A percentile compares a stretch with the other conserved stretches of the same genome.
Evolutionary conservation across 2,329 filamentous ascomycete genomes (phyloP).

Genomic region (Aspergillus clavatus): DNA sequence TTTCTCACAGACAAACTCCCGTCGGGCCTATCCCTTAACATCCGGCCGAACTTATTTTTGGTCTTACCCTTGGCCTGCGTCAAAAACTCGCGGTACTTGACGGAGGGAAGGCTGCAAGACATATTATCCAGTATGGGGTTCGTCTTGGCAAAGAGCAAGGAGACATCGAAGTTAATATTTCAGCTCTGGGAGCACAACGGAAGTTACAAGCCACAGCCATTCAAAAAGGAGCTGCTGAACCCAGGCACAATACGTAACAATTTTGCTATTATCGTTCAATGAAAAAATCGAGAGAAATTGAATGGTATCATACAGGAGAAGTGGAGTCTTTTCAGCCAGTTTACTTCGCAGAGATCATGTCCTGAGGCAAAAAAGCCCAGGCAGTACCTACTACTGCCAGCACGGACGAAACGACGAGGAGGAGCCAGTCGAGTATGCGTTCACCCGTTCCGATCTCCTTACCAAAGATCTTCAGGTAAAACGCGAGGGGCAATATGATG

Average conservation of each 20-base stretch:
- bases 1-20: slow-evolving; percentile 53
- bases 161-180: slow-evolving; percentile 79
- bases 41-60: slow-evolving; percentile 64
- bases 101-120: slow-evolving; percentile 60
- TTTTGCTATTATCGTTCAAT: slow-evolving; percentile 68
- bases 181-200: slow-evolving; percentile 68
- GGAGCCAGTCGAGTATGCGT: slow-evolving; percentile 59
- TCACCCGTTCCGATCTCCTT: slow-evolving; percentile 62
- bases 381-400: slow-evolving; percentile 74
- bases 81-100: slow-evolving; percentile 84
- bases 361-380: slow-evolving; percentile 82
- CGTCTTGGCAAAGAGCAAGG: slow-evolving; percentile 58
- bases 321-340: too few relatives aligned
- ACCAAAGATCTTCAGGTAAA: slow-evolving; percentile 86
- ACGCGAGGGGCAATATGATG: slow-evolving; percentile 80
- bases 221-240: slow-evolving; percentile 71
- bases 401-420: slow-evolving; percentile 65
- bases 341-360: slow-evolving; percentile 55
- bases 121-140: slow-evolving; percentile 81
- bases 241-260: slow-evolving; percentile 79
- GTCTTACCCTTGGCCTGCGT: slow-evolving; percentile 87
- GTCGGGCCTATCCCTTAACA: slow-evolving; percentile 18
- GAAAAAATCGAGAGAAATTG: too few relatives aligned
- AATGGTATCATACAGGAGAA: too few relatives aligned
- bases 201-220: slow-evolving; percentile 34